Percentiles rank a stretch among this genome's conserved stretches.
phyloP scores from a whole-genome alignment of 768 basidiomycete species.

The Kwoniella sp. region DNA sequence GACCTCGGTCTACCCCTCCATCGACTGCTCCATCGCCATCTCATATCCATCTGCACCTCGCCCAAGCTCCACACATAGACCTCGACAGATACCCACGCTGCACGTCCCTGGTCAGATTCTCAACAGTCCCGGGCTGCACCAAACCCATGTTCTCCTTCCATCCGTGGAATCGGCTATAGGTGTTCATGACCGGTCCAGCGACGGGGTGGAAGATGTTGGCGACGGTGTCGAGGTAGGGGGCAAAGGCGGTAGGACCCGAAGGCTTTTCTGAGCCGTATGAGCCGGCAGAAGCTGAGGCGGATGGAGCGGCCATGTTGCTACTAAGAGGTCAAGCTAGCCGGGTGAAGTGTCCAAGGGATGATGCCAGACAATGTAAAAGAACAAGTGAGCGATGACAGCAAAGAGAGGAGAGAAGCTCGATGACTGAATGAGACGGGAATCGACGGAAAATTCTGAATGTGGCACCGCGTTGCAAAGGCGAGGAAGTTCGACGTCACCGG shows the following conservation, averaged over 20 bases:
- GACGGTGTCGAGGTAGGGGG: conserved; percentile 47
- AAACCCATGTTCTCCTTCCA: conserved; percentile 79
- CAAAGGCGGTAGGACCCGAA: conserved; percentile 33
- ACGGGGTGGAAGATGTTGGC: conserved; percentile 44
- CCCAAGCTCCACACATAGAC: too few relatives aligned
- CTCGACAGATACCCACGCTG: conserved; percentile 61
- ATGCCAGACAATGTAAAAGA: too few relatives aligned
- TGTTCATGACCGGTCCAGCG: conserved; percentile 59
- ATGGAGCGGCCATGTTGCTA: conserved; percentile 5
- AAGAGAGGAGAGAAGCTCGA: too few relatives aligned
- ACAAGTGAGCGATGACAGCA: too few relatives aligned
- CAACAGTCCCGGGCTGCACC: conserved; percentile 85
- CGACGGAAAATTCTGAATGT: conserved; percentile 19
- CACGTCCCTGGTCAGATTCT: conserved; percentile 89
- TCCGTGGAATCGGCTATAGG: conserved; percentile 67
- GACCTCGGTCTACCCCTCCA: too few relatives aligned
- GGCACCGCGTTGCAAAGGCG: too few relatives aligned
- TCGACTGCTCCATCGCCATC: too few relatives aligned
- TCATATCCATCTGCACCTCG: too few relatives aligned
- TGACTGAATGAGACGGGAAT: too few relatives aligned
- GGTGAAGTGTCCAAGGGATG: too few relatives aligned
- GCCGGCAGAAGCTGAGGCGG: neutral
- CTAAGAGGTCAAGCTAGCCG: too few relatives aligned
- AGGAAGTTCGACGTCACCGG: too few relatives aligned
- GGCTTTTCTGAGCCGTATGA: conserved; percentile 21